Conservation (phyloP, 768 basidiomycete species). For the Kwoniella dejecticola region DNA sequence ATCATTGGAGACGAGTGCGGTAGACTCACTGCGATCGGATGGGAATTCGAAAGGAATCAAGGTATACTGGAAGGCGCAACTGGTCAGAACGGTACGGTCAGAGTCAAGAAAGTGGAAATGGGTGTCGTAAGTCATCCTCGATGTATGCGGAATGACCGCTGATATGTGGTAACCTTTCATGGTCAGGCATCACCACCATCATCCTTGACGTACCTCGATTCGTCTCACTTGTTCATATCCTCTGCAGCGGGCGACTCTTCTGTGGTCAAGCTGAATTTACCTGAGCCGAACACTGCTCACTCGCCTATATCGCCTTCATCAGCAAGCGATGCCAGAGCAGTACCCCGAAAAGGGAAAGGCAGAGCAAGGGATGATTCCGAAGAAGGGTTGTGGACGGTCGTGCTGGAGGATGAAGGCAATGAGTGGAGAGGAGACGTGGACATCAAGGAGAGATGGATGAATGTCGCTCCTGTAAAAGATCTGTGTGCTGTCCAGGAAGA, state of each 20-base stretch:
- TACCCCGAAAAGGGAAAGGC: conserved; percentile 44
- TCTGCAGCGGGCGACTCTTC: conserved; percentile 50
- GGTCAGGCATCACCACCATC: conserved; percentile 49
- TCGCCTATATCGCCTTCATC: conserved; percentile 10
- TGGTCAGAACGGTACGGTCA: conserved; percentile 15
- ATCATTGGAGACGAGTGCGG: conserved; percentile 51
- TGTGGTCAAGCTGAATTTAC: conserved; percentile 26
- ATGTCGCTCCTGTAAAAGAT: conserved; percentile 53
- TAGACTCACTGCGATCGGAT: conserved; percentile 36
- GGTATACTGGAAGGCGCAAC: conserved; percentile 18
- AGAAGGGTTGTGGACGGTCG: conserved; percentile 19
- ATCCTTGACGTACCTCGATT: conserved; percentile 44
- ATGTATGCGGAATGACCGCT: too few relatives aligned
- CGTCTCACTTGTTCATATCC: conserved; percentile 41
- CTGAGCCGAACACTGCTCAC: conserved; percentile 1
- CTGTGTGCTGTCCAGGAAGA: conserved; percentile 48
- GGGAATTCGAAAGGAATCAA: conserved; percentile 29
- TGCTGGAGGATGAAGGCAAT: conserved; percentile 17
- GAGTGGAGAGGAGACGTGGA: conserved; percentile 14
- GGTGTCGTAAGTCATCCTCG: conserved; percentile 37
- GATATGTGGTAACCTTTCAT: too few relatives aligned
- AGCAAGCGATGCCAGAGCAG: not conserved
- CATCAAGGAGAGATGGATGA: conserved; percentile 48
- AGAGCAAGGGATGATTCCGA: conserved; percentile 26
- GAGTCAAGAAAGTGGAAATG: conserved; percentile 34